Base-by-base conservation (phyloP, 192 early-diverging fungal genomes). In the Coemansia javaensis region DNA sequence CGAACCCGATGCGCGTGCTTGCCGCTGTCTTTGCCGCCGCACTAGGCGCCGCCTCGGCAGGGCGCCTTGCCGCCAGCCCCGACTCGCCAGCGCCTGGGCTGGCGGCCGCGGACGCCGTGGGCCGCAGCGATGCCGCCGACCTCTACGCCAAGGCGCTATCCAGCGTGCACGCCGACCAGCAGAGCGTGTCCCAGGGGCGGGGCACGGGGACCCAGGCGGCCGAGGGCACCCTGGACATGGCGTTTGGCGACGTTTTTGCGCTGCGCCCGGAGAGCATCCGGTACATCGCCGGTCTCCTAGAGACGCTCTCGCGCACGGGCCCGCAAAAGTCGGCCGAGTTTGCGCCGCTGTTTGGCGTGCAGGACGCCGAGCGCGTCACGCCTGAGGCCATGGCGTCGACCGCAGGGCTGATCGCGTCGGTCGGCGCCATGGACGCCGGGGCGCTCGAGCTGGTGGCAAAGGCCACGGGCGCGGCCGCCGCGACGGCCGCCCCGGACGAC, bases 211-310 rank as follows among this genome's bases (percentile, higher is more conserved):
- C 4, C 40, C 6, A 21, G 5, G 17, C 0, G 5, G 32, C 10
- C 12, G 47, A 25, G 5, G 25, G 28, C 25, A 60, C 60, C 23
- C 40, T 64, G 23, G 34, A 36, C 13, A 72, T 72, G 10, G 56
- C 68, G 8, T 72, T 72, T 40, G 41, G 40, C 15, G 42, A 56
- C 17, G 27, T 72, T 6, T 72, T 72, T 49, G 22, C 51, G 4
- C 31, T 72, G 16, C 32, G 39, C 5, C 38, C 51, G 21, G 39
- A 33, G 21, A 44, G 53, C 22, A 53, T 59, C 39, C 49, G 38
- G 14, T 72, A 64, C 30, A 44, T 72, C 12, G 46, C 68, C 22
- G 53, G 41, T n/a, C 21, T 63, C 11, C 47, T 71, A 0, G 33
- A 44, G 1, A 44, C 25, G 1, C 37, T 63, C 8, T 59, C 67